phyloP scores from a whole-genome alignment of 202 grass and related monocot species.

The Alloteropsis angusta region DNA sequence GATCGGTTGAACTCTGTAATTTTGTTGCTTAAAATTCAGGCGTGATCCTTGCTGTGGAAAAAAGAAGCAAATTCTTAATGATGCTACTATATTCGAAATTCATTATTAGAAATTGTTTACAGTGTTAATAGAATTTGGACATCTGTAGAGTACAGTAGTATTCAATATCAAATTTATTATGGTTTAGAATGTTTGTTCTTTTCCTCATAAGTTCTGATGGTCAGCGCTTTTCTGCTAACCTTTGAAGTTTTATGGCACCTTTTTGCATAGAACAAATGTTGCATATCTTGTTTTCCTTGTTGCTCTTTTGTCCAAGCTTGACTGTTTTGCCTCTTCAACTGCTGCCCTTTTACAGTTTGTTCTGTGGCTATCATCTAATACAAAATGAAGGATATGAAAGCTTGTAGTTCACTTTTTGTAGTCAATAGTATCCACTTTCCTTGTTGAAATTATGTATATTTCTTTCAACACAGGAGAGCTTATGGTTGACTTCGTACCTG shows the following conservation, averaged over 20 bases:
- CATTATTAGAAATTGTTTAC: background rate
- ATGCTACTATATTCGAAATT: background rate
- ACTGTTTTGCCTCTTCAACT: background rate
- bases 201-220: background rate
- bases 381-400: background rate
- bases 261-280: background rate
- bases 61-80: background rate
- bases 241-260: background rate
- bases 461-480: constrained; percentile 55
- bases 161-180: constrained; percentile 1
- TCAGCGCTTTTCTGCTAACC: background rate
- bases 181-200: background rate
- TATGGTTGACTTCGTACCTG: constrained; percentile 71
- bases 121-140: background rate
- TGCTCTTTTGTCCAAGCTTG: background rate
- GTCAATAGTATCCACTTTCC: background rate
- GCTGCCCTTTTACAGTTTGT: background rate
- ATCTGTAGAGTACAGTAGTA: background rate
- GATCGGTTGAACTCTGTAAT: no score
- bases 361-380: background rate
- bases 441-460: background rate
- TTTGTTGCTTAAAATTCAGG: no score
- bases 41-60: no score
- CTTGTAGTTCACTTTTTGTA: background rate
- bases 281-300: background rate